Conservation (phyloP, 2,329 filamentous ascomycete genomes). For the Phialemonium atrogriseum region DNA sequence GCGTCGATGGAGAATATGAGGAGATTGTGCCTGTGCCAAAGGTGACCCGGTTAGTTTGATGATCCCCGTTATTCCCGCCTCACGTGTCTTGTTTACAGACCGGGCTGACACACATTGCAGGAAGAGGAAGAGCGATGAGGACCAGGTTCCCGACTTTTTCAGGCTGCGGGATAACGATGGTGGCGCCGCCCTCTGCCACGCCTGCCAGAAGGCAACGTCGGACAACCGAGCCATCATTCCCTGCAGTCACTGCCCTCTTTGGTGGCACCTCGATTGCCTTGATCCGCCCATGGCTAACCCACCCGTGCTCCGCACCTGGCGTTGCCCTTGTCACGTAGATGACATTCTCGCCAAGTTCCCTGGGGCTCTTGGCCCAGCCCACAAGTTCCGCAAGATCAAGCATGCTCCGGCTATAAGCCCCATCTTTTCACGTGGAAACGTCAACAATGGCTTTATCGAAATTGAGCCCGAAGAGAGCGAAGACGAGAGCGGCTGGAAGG, state of each 20-base stretch:
- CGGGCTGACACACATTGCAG: slow-evolving; percentile 28
- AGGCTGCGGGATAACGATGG: slow-evolving; percentile 64
- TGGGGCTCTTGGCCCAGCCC: slow-evolving; percentile 46
- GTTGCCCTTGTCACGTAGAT: slow-evolving; percentile 80
- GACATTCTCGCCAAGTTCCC: slow-evolving; percentile 59
- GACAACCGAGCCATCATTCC: slow-evolving; percentile 67
- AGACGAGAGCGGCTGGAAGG: slow-evolving; percentile 48
- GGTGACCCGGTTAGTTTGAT: slow-evolving; percentile 53
- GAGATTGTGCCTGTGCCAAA: slow-evolving; percentile 50
- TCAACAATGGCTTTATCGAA: slow-evolving; percentile 66
- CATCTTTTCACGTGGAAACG: slow-evolving; percentile 52
- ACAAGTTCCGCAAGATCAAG: slow-evolving; percentile 54
- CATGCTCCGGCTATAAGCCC: slow-evolving; percentile 43
- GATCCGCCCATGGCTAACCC: slow-evolving; percentile 76
- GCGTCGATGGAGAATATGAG: slow-evolving; percentile 71
- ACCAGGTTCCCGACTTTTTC: slow-evolving; percentile 58
- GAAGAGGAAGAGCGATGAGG: slow-evolving; percentile 50
- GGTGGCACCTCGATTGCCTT: slow-evolving; percentile 90
- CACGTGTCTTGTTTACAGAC: slow-evolving; percentile 1
- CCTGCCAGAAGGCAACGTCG: slow-evolving; percentile 60
- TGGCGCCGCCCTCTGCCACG: slow-evolving; percentile 67
- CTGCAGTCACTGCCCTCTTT: slow-evolving; percentile 73
- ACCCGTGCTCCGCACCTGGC: slow-evolving; percentile 71
- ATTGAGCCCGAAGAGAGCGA: slow-evolving; percentile 52
- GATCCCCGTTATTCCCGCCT: background rate